These are phyloP conservation scores for Mallotus japonicus DNA, from an alignment of 441 rosid species.

Conservation along the genomic window DNA sequence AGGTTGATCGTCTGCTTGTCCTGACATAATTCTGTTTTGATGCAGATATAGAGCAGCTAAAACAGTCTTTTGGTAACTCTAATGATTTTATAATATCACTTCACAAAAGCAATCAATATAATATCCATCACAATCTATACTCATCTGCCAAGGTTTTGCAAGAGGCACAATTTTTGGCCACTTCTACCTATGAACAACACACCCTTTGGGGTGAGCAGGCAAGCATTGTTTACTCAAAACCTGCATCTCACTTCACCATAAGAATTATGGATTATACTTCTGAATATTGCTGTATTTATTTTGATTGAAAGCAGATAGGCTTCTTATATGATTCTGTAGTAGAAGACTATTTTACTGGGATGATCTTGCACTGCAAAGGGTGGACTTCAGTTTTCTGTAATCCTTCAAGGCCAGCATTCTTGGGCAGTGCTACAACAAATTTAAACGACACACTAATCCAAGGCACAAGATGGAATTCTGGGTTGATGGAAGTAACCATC, in stretches of 20 bases:
- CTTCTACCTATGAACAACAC: constrained; percentile 33
- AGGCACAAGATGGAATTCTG: constrained; percentile 39
- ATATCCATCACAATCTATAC: neutral
- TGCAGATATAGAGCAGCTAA: constrained; percentile 22
- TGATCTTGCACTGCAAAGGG: constrained; percentile 35
- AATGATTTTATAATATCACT: constrained; percentile 31
- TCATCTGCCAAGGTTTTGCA: constrained; percentile 16
- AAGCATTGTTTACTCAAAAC: neutral
- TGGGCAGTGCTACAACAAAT: constrained; percentile 31
- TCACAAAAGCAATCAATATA: neutral
- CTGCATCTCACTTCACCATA: neutral
- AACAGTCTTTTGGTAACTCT: constrained; percentile 28
- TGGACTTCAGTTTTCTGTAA: constrained; percentile 37
- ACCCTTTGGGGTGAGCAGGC: constrained; percentile 49
- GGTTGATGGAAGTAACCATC: constrained; percentile 24
- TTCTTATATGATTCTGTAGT: constrained; percentile 33
- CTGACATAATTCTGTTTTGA: constrained; percentile 3
- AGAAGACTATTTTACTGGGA: constrained; percentile 49
- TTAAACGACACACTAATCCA: constrained; percentile 33
- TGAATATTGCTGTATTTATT: too few species aligned
- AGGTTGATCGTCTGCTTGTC: too few species aligned
- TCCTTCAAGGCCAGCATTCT: constrained; percentile 37
- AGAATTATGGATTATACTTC: neutral
- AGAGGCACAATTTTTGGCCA: constrained; percentile 12
- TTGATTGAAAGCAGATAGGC: constrained; percentile 29